phyloP scores from a whole-genome alignment of 495 filamentous ascomycete species.

The Bacidia gigantensis region DNA sequence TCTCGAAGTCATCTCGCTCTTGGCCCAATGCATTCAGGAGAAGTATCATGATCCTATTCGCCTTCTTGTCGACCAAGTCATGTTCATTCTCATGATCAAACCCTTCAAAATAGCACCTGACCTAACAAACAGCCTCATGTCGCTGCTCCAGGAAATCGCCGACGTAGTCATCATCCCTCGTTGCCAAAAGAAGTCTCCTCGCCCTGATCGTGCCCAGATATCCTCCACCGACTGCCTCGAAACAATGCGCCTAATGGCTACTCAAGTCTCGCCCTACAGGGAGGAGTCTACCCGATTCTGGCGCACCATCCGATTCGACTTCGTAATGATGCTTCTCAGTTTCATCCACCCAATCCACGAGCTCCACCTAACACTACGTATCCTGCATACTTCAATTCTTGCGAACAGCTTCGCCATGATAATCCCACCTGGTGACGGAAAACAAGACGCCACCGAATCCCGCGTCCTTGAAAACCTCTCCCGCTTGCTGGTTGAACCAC shows the following conservation, averaged over 20 bases:
- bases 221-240: slow-evolving; percentile 42
- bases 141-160: slow-evolving; percentile 38
- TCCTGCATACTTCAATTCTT: slow-evolving; percentile 47
- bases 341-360: slow-evolving; percentile 43
- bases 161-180: slow-evolving; percentile 44
- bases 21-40: slow-evolving; percentile 48
- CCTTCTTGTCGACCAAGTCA: slow-evolving; percentile 42
- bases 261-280: slow-evolving; percentile 30
- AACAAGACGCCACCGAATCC: slow-evolving; percentile 41
- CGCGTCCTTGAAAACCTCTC: slow-evolving; percentile 48
- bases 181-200: slow-evolving; percentile 34
- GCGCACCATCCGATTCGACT: slow-evolving; percentile 45
- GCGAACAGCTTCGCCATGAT: slow-evolving; percentile 47
- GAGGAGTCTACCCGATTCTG: slow-evolving; percentile 40
- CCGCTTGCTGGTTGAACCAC: slow-evolving; percentile 43
- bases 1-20: slow-evolving; percentile 40
- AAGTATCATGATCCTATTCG: slow-evolving; percentile 40
- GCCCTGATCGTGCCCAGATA: slow-evolving; percentile 35
- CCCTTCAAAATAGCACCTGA: slow-evolving; percentile 28
- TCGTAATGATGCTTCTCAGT: slow-evolving; percentile 50
- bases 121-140: slow-evolving; percentile 39
- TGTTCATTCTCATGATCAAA: slow-evolving; percentile 39
- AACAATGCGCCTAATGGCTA: slow-evolving; percentile 44
- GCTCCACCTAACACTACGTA: slow-evolving; percentile 41
- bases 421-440: slow-evolving; percentile 30